Evolutionary conservation across 2,329 filamentous ascomycete species (phyloP).

Genomic region (Venturia carpophila): DNA sequence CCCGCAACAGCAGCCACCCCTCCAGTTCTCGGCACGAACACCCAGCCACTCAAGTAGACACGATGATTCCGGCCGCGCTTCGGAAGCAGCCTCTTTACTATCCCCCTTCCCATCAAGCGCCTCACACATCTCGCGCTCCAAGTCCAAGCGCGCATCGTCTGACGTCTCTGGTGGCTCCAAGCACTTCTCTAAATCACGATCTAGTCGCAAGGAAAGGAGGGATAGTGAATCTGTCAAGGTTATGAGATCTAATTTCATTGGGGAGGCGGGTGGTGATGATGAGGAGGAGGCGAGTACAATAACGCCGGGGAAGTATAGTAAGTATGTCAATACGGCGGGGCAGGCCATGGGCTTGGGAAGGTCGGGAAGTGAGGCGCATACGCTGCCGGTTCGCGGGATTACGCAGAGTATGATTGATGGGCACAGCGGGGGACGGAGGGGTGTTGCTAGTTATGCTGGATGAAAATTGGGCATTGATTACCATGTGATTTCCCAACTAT

Average conservation of each 20-base stretch:
- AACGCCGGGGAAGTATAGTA: constrained; percentile 21
- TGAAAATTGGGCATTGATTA: background rate
- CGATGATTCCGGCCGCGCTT: constrained; percentile 6
- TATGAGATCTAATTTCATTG: constrained; percentile 19
- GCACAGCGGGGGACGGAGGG: constrained; percentile 25
- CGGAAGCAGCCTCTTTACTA: background rate
- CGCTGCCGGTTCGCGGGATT: constrained; percentile 30
- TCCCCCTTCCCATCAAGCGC: background rate
- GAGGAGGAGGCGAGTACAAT: constrained; percentile 23
- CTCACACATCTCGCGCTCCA: background rate
- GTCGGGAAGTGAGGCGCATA: constrained; percentile 27
- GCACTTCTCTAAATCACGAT: constrained; percentile 19
- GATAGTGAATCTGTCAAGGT: background rate
- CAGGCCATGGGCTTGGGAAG: constrained; percentile 25
- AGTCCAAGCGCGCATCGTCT: background rate
- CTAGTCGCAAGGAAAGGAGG: constrained; percentile 4
- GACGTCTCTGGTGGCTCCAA: constrained; percentile 19
- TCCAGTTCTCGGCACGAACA: background rate
- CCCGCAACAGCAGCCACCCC: background rate
- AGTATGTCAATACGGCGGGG: background rate
- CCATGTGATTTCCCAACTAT: too few species aligned
- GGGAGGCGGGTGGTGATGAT: constrained; percentile 21
- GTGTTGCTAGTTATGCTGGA: constrained; percentile 19
- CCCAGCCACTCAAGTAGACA: background rate
- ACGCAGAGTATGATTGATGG: constrained; percentile 33